Base-by-base conservation (phyloP, 345 rosid species). In the Dimocarpus longan region DNA sequence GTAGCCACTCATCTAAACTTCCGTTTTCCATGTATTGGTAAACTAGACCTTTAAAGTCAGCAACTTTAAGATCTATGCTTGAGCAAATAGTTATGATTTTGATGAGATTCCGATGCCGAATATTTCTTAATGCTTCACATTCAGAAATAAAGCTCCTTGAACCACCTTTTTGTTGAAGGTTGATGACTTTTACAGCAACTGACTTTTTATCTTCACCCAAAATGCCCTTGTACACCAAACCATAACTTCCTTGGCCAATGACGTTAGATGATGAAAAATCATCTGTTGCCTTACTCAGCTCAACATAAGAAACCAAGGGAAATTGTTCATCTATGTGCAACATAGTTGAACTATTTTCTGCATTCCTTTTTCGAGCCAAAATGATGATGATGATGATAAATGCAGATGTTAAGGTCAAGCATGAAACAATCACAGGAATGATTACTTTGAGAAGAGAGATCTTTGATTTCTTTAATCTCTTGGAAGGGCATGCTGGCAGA, bases 21-120 rank as follows among this genome's bases (percentile, higher is more conserved):
- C 76, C 82, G 26, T 78, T 84, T 2, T 21, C 67, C 84, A 80
- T 78, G 48, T 74, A 81, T 16, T 81, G 46, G 6, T 74, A 81
- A 19, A 78, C 71, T 2, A 81, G 21, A 59, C 82, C 84, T 59
- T 79, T 81, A 37, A 84, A 84, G 37, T 76, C 76, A 12, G 24
- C 19, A 1, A 22, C 43, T 15, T 70, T 3, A 26, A 0, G 18
- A 24, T 70, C 62, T 5, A 26, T 70, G 42, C 83, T 84, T 0
- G 81, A 84, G 70, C 89, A 88, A 9, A 62, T 72, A 8, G 90
- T 80, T 13, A 87, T 4, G 24, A 89, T 15, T 69, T 81, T 82
- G 32, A 89, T 60, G 13, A 90, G 89, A 69, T 90, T 89, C 1
- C 88, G 72, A 66, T 85, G 92, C 32, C 85, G 78, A 39, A 84